These are phyloP conservation scores for Lantana camara DNA, from an alignment of 257 asterid genomes.

Conservation along the genomic window DNA sequence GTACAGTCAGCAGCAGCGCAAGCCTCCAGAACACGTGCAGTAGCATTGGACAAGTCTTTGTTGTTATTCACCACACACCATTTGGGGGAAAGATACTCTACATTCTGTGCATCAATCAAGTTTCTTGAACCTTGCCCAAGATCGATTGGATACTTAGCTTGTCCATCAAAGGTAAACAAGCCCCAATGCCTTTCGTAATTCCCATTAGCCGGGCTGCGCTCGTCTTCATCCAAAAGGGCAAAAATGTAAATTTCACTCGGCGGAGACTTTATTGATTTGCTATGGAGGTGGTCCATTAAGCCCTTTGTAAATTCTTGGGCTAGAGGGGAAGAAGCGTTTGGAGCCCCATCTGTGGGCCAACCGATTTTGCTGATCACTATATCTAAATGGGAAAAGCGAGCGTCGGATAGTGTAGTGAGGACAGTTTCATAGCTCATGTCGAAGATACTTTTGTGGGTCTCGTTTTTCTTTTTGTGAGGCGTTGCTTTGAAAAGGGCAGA, in stretches of 20 bases:
- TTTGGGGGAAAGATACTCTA: constrained; percentile 65
- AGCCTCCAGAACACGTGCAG: constrained; percentile 57
- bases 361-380: constrained; percentile 64
- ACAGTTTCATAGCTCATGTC: constrained; percentile 62
- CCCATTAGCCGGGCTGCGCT: constrained; percentile 54
- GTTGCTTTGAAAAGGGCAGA: constrained; percentile 68
- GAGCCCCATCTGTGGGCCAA: constrained; percentile 92
- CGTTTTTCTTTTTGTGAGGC: constrained; percentile 52
- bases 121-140: constrained; percentile 55
- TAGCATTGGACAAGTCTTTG: constrained; percentile 57
- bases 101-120: constrained; percentile 64
- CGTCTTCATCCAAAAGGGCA: constrained; percentile 84
- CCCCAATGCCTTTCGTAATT: constrained; percentile 91
- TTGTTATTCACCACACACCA: constrained; percentile 91
- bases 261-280: constrained; percentile 46
- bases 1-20: constrained; percentile 76
- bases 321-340: constrained; percentile 59
- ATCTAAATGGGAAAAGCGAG: constrained; percentile 59
- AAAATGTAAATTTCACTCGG: constrained; percentile 58
- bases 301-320: constrained; percentile 69
- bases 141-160: constrained; percentile 70
- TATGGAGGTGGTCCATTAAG: constrained; percentile 54
- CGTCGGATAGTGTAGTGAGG: constrained; percentile 44
- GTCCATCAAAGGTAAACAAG: constrained; percentile 86
- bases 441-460: constrained; percentile 64